Conservation (phyloP, 805 yeast species). For the Yamadazyma sp. region DNA sequence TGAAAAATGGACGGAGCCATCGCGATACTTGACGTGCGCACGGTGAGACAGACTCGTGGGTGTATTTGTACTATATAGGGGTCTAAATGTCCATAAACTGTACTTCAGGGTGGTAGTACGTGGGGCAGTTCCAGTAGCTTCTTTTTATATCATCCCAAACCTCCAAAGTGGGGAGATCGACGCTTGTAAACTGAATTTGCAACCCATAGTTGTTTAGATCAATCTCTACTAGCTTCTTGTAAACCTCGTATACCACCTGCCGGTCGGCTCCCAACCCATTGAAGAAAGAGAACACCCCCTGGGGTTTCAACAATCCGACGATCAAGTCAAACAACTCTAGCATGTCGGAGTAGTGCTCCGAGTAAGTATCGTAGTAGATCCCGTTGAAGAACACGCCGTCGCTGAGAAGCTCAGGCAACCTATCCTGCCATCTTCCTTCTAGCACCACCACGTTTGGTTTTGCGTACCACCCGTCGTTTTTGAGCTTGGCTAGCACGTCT, state of each 20-base stretch:
- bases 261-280: slow-evolving; percentile 66
- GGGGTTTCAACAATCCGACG: slow-evolving; percentile 79
- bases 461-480: slow-evolving; percentile 78
- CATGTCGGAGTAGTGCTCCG: slow-evolving; percentile 90
- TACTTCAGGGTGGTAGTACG: slow-evolving; percentile 65
- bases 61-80: not conserved
- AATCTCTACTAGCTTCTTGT: slow-evolving; percentile 74
- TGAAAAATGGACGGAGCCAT: slow-evolving; percentile 3
- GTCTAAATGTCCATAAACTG: slow-evolving; percentile 35
- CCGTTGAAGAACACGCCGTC: slow-evolving; percentile 77
- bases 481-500: slow-evolving; percentile 71
- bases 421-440: slow-evolving; percentile 93
- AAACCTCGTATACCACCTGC: slow-evolving; percentile 58
- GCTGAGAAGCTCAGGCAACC: slow-evolving; percentile 62
- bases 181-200: slow-evolving; percentile 52
- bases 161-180: slow-evolving; percentile 48
- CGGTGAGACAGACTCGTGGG: not conserved
- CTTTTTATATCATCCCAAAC: slow-evolving; percentile 65
- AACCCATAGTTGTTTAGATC: slow-evolving; percentile 82
- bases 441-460: slow-evolving; percentile 69
- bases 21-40: slow-evolving; percentile 4
- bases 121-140: slow-evolving; percentile 68
- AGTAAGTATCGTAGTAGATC: slow-evolving; percentile 89
- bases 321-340: slow-evolving; percentile 76
- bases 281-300: slow-evolving; percentile 86